Conservation (phyloP, 352 stramenopile genomes). For the Pythium sukuiense region DNA sequence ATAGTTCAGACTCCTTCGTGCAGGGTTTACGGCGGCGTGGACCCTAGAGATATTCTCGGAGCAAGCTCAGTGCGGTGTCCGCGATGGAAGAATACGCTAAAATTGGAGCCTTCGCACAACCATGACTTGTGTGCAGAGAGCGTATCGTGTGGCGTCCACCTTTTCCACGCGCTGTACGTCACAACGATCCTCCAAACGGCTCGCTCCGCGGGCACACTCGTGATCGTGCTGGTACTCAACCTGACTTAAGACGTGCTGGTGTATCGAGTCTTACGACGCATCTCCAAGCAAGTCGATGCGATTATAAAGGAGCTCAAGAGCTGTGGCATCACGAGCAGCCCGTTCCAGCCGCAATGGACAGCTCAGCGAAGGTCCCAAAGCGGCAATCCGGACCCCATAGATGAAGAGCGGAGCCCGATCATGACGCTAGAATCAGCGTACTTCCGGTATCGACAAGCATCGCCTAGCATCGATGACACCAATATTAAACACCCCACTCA, state of each 20-base stretch:
- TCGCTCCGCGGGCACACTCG: slow-evolving; percentile 33
- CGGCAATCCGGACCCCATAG: neutral
- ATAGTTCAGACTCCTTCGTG: too few species aligned
- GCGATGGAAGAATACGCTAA: too few species aligned
- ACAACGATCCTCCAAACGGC: slow-evolving; percentile 38
- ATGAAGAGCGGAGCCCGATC: neutral
- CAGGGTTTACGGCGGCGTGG: too few species aligned
- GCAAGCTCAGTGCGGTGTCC: too few species aligned
- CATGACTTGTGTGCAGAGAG: slow-evolving; percentile 28
- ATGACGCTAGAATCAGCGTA: neutral
- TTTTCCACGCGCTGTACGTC: slow-evolving; percentile 41
- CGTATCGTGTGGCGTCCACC: slow-evolving; percentile 20
- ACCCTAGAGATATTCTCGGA: too few species aligned
- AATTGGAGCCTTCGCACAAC: slow-evolving; percentile 4
- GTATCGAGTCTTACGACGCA: neutral
- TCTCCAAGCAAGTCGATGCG: neutral
- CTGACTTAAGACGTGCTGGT: slow-evolving; percentile 18
- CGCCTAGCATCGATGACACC: neutral
- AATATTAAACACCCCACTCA: neutral
- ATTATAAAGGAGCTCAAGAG: neutral
- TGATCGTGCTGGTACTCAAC: slow-evolving; percentile 28
- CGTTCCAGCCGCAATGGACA: neutral
- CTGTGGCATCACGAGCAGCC: neutral
- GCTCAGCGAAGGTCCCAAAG: neutral
- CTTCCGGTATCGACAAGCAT: neutral